A percentile compares a stretch with the other conserved stretches of the same genome.
phyloP scores from a whole-genome alignment of 1,284 basidiomycete species.

The Cerrena zonata region DNA sequence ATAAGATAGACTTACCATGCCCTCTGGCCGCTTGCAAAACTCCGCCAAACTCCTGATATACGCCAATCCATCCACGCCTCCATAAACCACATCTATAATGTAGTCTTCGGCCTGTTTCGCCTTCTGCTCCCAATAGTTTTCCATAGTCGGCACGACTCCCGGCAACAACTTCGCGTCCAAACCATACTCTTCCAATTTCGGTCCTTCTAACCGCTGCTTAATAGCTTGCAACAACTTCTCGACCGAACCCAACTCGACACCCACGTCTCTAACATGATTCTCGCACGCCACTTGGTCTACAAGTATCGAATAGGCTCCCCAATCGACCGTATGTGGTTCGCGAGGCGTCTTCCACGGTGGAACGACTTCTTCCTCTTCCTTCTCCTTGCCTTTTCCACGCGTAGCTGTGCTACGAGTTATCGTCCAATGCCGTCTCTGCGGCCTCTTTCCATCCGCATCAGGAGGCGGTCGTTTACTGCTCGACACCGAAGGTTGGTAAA shows the following conservation, averaged over 20 bases:
- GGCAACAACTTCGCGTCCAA: constrained; percentile 7
- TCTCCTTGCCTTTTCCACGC: constrained; percentile 49
- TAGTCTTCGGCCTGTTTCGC: constrained; percentile 56
- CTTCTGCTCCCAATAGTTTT: constrained; percentile 44
- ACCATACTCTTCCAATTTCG: constrained; percentile 7
- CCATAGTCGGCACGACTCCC: constrained; percentile 11
- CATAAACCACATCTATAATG: constrained; percentile 65
- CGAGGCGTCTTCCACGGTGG: constrained; percentile 42
- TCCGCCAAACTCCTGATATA: constrained; percentile 70
- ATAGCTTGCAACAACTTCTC: constrained; percentile 31
- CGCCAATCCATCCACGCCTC: constrained; percentile 65
- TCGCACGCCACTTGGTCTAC: constrained; percentile 44
- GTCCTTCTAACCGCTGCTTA: constrained; percentile 20
- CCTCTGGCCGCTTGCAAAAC: constrained; percentile 40
- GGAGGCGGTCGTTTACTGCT: constrained; percentile 4
- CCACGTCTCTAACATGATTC: constrained; percentile 33
- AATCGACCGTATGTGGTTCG: constrained; percentile 51
- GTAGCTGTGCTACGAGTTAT: constrained; percentile 32
- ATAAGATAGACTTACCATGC: constrained; percentile 4
- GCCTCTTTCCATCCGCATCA: constrained; percentile 15
- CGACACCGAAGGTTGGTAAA: not conserved
- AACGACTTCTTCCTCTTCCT: constrained; percentile 40
- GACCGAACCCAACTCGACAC: constrained; percentile 29
- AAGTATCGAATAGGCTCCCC: constrained; percentile 53
- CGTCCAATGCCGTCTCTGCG: constrained; percentile 35